phyloP scores from a whole-genome alignment of 345 rosid genomes.

The Sonneratia alba region DNA sequence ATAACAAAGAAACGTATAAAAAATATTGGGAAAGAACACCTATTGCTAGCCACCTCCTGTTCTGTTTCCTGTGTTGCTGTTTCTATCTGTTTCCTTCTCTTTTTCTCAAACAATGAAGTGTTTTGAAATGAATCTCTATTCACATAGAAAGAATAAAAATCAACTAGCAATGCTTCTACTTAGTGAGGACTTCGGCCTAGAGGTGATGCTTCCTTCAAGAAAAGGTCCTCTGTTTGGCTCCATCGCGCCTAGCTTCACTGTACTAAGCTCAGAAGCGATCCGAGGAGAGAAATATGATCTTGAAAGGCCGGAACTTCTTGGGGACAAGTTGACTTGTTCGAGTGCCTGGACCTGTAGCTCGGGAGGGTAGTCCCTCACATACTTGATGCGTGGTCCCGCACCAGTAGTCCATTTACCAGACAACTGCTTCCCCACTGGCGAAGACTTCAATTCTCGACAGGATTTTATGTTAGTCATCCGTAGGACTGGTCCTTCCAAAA shows the following conservation, averaged over 20 bases:
- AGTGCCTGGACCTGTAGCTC: constrained; percentile 37
- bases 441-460: constrained; percentile 24
- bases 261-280: neutral
- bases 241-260: neutral
- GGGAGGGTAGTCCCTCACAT: constrained; percentile 35
- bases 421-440: constrained; percentile 34
- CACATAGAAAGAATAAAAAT: constrained; percentile 7
- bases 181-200: constrained; percentile 2
- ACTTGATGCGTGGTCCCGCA: constrained; percentile 38
- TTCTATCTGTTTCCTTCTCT: neutral
- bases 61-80: neutral
- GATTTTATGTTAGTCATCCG: constrained; percentile 12
- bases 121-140: neutral
- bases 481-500: too few relatives aligned
- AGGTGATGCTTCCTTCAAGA: neutral
- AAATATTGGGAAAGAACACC: constrained; percentile 5
- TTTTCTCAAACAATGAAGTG: neutral
- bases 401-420: constrained; percentile 45
- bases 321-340: constrained; percentile 40
- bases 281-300: constrained; percentile 26
- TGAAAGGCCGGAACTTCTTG: constrained; percentile 17
- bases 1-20: neutral
- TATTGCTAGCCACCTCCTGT: neutral
- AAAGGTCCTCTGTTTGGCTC: neutral
- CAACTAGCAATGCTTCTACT: neutral